Evolutionary conservation across 305 asterid genomes (phyloP).

Genomic region (Solanum hybrid): DNA sequence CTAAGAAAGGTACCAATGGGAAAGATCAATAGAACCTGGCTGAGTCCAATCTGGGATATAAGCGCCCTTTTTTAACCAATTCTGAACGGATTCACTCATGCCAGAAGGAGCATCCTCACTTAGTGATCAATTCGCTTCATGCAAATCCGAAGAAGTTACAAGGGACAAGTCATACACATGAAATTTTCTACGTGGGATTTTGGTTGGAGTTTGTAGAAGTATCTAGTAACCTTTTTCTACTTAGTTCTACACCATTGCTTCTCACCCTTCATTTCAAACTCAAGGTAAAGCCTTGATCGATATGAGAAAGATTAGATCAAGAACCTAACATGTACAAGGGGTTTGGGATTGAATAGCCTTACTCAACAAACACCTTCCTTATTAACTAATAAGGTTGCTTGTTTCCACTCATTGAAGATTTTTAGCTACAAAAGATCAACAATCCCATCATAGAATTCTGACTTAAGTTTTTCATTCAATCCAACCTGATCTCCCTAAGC

Average conservation of each 20-base stretch:
- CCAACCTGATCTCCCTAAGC: background rate
- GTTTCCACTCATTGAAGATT: background rate
- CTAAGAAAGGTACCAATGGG: background rate
- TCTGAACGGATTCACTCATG: background rate
- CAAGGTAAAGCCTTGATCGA: background rate
- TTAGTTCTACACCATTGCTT: background rate
- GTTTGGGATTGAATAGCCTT: background rate
- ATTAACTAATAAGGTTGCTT: background rate
- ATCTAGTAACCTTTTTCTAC: background rate
- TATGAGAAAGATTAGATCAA: background rate
- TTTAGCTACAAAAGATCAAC: background rate
- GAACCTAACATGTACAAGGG: background rate
- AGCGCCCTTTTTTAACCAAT: background rate
- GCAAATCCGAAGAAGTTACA: background rate
- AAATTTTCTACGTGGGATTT: background rate
- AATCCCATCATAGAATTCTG: background rate
- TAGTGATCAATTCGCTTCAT: background rate
- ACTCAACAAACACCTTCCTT: background rate
- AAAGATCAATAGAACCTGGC: background rate
- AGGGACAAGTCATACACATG: background rate
- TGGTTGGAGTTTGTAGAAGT: background rate
- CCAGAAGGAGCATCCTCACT: background rate
- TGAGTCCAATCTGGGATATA: background rate
- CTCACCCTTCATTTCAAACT: background rate
- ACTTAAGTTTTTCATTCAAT: background rate